phyloP scores from a whole-genome alignment of 1,284 basidiomycete species.

The Irpex sp. region DNA sequence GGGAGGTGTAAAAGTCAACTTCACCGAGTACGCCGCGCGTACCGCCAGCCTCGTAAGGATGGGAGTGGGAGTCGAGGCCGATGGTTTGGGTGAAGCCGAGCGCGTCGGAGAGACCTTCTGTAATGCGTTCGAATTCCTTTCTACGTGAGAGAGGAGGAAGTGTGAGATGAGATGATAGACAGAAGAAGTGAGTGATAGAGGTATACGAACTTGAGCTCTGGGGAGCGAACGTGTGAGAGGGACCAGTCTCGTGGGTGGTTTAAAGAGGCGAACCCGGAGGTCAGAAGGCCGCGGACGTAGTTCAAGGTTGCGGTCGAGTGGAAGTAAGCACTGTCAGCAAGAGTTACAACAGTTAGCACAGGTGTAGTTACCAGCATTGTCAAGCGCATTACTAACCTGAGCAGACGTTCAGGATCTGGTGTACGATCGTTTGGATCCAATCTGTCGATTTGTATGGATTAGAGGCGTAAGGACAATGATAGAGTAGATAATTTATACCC shows the following conservation, averaged over 20 bases:
- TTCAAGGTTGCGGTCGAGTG: slow-evolving; percentile 94
- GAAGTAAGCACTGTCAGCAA: slow-evolving; percentile 79
- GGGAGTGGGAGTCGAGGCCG: slow-evolving; percentile 54
- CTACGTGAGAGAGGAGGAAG: slow-evolving; percentile 30
- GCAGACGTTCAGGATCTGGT: slow-evolving; percentile 86
- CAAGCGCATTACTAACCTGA: slow-evolving; percentile 44
- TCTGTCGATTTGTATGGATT: slow-evolving; percentile 31
- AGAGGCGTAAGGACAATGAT: background rate
- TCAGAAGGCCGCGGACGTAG: slow-evolving; percentile 84
- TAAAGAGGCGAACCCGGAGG: slow-evolving; percentile 89
- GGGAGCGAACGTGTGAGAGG: slow-evolving; percentile 86
- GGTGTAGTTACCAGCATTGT: too few relatives aligned
- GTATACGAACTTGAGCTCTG: slow-evolving; percentile 56
- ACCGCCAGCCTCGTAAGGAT: slow-evolving; percentile 65
- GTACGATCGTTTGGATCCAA: slow-evolving; percentile 73
- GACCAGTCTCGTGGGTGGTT: slow-evolving; percentile 94
- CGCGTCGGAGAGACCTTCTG: slow-evolving; percentile 84
- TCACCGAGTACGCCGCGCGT: slow-evolving; percentile 78
- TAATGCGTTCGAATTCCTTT: slow-evolving; percentile 82
- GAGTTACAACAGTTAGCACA: too few relatives aligned
- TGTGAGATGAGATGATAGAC: background rate
- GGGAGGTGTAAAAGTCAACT: slow-evolving; percentile 94
- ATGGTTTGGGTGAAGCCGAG: slow-evolving; percentile 93
- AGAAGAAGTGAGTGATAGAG: slow-evolving; percentile 2
- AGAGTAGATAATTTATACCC: slow-evolving; percentile 42